Percentiles rank a stretch among this genome's conserved stretches.
phyloP scores from a whole-genome alignment of 2,329 filamentous ascomycete genomes.

The Aspergillus sp. region DNA sequence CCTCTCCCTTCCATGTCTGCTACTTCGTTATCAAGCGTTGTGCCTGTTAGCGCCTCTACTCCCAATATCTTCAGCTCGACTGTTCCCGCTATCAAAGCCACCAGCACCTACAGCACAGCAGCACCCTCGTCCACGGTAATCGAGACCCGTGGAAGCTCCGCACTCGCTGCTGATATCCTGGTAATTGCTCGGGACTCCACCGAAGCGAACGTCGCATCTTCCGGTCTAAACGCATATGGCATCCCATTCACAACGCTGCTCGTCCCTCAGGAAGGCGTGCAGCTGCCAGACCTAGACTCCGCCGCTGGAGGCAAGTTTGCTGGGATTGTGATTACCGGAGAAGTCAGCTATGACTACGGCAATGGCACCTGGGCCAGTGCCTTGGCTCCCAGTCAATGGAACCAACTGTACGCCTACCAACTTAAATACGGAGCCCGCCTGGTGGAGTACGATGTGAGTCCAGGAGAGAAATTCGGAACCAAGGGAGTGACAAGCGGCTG shows the following conservation, averaged over 20 bases:
- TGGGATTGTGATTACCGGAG: conserved; percentile 56
- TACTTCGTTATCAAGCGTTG: not conserved
- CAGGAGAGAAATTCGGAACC: conserved; percentile 51
- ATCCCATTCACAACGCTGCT: conserved; percentile 58
- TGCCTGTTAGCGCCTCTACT: not conserved
- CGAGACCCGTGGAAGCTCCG: not conserved
- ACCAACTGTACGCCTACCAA: conserved; percentile 58
- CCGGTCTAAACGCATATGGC: conserved; percentile 60
- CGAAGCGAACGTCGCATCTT: conserved; percentile 51
- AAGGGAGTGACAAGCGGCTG: conserved; percentile 42
- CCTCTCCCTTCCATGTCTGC: not conserved
- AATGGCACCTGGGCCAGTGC: conserved; percentile 50
- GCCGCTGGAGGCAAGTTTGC: conserved; percentile 57
- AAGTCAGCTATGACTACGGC: conserved; percentile 57
- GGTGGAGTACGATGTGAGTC: conserved; percentile 60
- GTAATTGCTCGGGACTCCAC: conserved; percentile 55
- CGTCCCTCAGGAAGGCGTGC: conserved; percentile 54
- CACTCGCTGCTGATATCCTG: conserved; percentile 48
- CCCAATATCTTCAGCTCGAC: not conserved
- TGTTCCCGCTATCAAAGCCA: no score
- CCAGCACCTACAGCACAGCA: no score
- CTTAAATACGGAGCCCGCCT: conserved; percentile 58
- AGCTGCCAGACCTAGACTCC: conserved; percentile 54
- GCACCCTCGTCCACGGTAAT: no score
- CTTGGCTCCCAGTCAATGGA: conserved; percentile 57